Base-by-base conservation (phyloP, 1,139 yeast species). In the Kodamaea ohmeri region DNA sequence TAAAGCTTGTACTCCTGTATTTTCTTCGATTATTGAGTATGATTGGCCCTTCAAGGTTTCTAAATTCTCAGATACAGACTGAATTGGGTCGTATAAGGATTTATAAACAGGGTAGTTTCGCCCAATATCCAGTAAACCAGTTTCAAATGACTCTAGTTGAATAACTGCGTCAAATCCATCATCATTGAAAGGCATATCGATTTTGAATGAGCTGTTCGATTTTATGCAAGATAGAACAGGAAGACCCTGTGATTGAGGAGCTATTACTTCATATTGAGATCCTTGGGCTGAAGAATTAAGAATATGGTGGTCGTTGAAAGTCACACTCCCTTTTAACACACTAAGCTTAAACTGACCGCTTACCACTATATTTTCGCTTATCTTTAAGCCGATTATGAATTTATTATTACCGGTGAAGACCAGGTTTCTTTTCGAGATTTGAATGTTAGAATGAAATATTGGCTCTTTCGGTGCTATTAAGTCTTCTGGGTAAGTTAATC, bases 271-370 rank as follows among this genome's bases (percentile, higher is more conserved):
- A 27, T 52, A 52, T 2, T 25, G 18, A 4, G 16, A 4, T 14
- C 37, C 44, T 24, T 64, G 52, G 0, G 53, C 49, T 4, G 50
- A 44, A 16, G 64, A 54, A 22, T 64, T 57, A 1, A 80, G 62
- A 44, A 70, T 71, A 48, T 73, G 76, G 11, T 67, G 62, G 3
- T 76, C 71, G 25, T 84, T 83, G 35, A 83, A 65, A 8, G 80
- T 53, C 0, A 67, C 53, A 0, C 81, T 77, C 12, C 96, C 96
- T 49, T 77, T 64, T 37, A 75, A 67, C 0, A 86, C 65, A 5
- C 63, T 61, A 17, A 86, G 36, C 6, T 47, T 52, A 49, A 73
- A 82, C 45, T 76, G 80, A 0, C 96, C 96, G 32, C 71, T 67
- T 2, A 85, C 42, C 22, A 78, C 58, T 2, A 86, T 47, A 26